phyloP scores from a whole-genome alignment of 2,329 filamentous ascomycete genomes.

The Botrytis byssoidea region DNA sequence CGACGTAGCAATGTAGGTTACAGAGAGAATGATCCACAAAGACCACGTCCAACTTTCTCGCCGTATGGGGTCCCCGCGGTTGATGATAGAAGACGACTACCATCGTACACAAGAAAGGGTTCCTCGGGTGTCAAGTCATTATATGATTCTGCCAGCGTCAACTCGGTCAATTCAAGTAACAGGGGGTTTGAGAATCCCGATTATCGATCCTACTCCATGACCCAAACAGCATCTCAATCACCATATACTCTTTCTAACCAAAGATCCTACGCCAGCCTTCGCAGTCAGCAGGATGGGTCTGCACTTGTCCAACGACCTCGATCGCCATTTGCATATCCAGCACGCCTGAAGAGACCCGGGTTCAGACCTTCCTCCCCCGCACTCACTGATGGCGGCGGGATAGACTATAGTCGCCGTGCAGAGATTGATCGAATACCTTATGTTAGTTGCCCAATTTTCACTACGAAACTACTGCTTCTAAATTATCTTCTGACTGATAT shows the following conservation, averaged over 20 bases:
- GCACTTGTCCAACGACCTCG: constrained; percentile 50
- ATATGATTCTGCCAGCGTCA: constrained; percentile 52
- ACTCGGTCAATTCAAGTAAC: constrained; percentile 40
- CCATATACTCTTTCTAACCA: constrained; percentile 46
- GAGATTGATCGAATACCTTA: constrained; percentile 37
- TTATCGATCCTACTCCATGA: constrained; percentile 55
- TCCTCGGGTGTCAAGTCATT: constrained; percentile 57
- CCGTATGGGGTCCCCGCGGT: constrained; percentile 35
- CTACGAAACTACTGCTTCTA: too few relatives aligned
- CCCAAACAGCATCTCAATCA: constrained; percentile 43
- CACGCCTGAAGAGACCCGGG: constrained; percentile 55
- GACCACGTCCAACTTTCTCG: constrained; percentile 28
- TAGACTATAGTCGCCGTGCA: constrained; percentile 38
- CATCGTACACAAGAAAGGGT: constrained; percentile 48
- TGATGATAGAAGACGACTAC: constrained; percentile 47
- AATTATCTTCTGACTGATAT: constrained; percentile 4
- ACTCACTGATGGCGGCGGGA: constrained; percentile 37
- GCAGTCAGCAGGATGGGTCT: constrained; percentile 46
- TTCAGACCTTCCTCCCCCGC: constrained; percentile 40
- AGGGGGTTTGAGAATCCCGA: constrained; percentile 46
- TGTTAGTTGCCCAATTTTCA: constrained; percentile 28
- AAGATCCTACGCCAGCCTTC: constrained; percentile 49
- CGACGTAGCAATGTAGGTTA: constrained; percentile 26
- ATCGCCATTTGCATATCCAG: constrained; percentile 59
- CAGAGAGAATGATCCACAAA: constrained; percentile 27